Base-by-base conservation (phyloP, 805 yeast genomes). In the Helenozyma baotianmanensis region DNA sequence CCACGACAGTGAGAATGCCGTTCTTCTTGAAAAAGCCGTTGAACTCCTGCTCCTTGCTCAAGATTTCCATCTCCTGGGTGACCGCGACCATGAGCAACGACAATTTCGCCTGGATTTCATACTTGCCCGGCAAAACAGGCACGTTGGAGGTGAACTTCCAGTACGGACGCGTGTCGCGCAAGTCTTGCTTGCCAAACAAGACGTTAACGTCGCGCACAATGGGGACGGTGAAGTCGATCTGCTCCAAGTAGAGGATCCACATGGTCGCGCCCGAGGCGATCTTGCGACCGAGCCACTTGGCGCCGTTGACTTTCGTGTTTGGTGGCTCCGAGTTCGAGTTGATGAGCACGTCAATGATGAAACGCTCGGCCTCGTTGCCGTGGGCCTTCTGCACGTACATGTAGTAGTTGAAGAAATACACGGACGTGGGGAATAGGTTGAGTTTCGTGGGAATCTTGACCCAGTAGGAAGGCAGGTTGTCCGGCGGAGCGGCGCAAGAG, bases 171-270 rank as follows among this genome's bases (percentile, higher is more conserved):
- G 52, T 25, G 34, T 60, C 66, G 11, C 29, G 31, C 33, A 60
- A 39, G 40, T 60, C 64, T n/a, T 47, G 47, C 22, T 46, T 36
- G 7, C 66, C 66, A 27, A 48, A 54, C 21, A 60, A 46, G 7
- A 60, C 45, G 31, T 55, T 58, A 11, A 60, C 32, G 14, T 52
- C 51, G 21, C 60, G 48, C 6, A 60, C 51, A 3, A 47, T 31
- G 4, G 44, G 42, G 6, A 34, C 29, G 9, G 38, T 26, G 25
- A 32, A 34, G 21, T 38, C 48, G 12, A 21, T 21, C 7, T 27
- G 14, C 3, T 40, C 43, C 12, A 43, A 11, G 33, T 38, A 40
- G 11, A 38, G 32, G 7, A 45, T 21, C 47, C 47, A 43, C 21
- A 45, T 19, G 29, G 30, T 36, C 6, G 42, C 35, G 13, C 33